These are phyloP conservation scores for Blastobotrys chiropterorum DNA, from an alignment of 805 yeast species.

Conservation along the genomic window DNA sequence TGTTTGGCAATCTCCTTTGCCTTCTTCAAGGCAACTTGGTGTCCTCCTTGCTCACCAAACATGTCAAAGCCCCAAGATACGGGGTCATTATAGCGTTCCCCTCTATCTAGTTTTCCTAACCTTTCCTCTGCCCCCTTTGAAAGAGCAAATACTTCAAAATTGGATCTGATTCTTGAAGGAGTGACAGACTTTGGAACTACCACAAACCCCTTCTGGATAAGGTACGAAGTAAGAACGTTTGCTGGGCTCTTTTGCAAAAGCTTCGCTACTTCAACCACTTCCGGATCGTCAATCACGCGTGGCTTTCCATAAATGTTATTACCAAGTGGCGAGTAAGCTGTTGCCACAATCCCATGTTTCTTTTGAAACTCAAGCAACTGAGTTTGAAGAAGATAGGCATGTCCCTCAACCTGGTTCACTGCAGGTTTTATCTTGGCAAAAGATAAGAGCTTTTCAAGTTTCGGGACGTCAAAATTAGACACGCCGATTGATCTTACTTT, in stretches of 20 bases:
- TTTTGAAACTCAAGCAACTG: conserved; percentile 40
- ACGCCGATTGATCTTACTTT: conserved; percentile 66
- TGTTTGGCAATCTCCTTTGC: conserved; percentile 17
- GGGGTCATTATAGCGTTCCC: conserved; percentile 26
- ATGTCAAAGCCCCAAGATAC: conserved; percentile 28
- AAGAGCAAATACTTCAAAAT: conserved; percentile 38
- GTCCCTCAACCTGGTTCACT: conserved; percentile 60
- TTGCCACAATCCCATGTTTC: conserved; percentile 42
- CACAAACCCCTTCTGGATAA: conserved; percentile 65
- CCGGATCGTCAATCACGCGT: conserved; percentile 43
- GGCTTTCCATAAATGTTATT: conserved; percentile 3
- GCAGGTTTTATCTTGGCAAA: conserved; percentile 47
- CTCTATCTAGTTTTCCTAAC: conserved; percentile 20
- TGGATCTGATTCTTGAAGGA: conserved; percentile 53
- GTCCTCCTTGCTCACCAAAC: conserved; percentile 24
- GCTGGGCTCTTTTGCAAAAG: conserved; percentile 51
- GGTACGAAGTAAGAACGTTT: conserved; percentile 71
- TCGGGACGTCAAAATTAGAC: conserved; percentile 61
- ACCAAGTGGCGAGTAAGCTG: conserved; percentile 55
- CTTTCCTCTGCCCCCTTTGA: conserved; percentile 34
- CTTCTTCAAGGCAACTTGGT: conserved; percentile 17
- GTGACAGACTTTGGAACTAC: conserved; percentile 75
- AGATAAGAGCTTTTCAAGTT: conserved; percentile 53
- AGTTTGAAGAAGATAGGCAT: conserved; percentile 43
- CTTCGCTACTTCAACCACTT: conserved; percentile 46